These are phyloP conservation scores for Vitis vinifera DNA, from an alignment of 164 flowering plant genomes.

Conservation along the genomic window ASM3070453v1 NC_081808.1:20167001-20167500, in stretches of 20 bases:
- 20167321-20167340: too few relatives aligned
- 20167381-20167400: background rate
- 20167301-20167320: too few relatives aligned
- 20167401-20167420: background rate
- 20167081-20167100: too few relatives aligned
- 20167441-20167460: constrained; percentile 8
- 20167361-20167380: too few relatives aligned
- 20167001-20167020: too few relatives aligned
- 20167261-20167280: too few relatives aligned
- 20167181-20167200: constrained; percentile 1
- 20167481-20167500: background rate
- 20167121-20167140: constrained; percentile 2
- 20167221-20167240: constrained; percentile 9
- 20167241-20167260: background rate
- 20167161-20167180: background rate
- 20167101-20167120: too few relatives aligned
- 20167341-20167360: too few relatives aligned
- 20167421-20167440: background rate
- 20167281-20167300: too few relatives aligned
- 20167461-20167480: background rate
- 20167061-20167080: constrained; percentile 1
- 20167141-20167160: background rate
- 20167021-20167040: background rate
- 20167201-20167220: background rate
- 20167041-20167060: constrained; percentile 1